Evolutionary conservation across 192 early-diverging fungal genomes (phyloP), one percentile per base, ranked within the genome.

Genomic region (Cladochytrium replicatum): DNA sequence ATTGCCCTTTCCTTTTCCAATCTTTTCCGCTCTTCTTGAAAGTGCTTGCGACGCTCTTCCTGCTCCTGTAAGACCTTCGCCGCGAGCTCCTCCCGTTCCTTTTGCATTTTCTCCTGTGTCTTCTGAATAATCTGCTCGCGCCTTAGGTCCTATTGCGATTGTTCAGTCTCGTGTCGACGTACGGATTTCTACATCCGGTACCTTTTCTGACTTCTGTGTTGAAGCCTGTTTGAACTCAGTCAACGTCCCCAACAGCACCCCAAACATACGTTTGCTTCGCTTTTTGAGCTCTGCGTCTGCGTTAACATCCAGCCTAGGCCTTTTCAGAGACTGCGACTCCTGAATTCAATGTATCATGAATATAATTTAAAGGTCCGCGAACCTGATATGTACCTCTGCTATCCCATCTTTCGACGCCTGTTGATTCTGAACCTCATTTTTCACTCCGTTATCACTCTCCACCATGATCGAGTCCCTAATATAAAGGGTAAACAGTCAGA

Each of bases 201-300:
- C 72, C 7, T 67, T 67, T 41, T 77, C 65, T 8, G 45, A 50
- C 26, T 62, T 77, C 30, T 70, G 50, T 43, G 46, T 50, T 19
- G 48, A 62, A 6, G 70, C 63, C 28, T 61, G 57, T 52, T 77
- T 77, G 48, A 77, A 77, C 51, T 77, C 75, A 2, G 57, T 67
- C 1, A 77, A 50, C 1, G 74, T 77, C 15, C 70, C 74, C 39
- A 77, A 34, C 7, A 77, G 30, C 15, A 68, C 54, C 6, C 73
- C 74, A 50, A 77, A 77, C 48, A 77, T 60, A 23, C 72, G 54
- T 31, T 72, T 50, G 2, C 58, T 43, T 27, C 72, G 62, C 37
- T 66, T 47, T 21, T 61, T 46, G 3, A 50, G 51, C 40, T 64
- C 66, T 30, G 46, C 41, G 19, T 46, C 30, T n/a, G n/a, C n/a